Evolutionary conservation across 2,329 filamentous ascomycete genomes (phyloP).

Genomic region (Microsporum audouinii): DNA sequence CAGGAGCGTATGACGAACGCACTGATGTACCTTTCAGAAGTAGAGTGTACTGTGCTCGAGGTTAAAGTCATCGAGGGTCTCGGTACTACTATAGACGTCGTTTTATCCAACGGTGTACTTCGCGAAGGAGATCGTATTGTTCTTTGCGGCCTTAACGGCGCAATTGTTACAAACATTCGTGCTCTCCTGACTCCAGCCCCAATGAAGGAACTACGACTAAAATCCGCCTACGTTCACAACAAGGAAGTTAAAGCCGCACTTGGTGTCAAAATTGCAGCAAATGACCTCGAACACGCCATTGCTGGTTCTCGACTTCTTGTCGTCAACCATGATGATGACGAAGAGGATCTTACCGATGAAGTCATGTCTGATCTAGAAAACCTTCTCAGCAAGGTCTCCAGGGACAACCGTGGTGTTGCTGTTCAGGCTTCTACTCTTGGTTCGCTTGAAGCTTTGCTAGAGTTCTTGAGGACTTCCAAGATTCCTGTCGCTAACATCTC

Average conservation of each 20-base stretch:
- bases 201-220: conserved; percentile 86
- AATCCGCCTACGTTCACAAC: conserved; percentile 95
- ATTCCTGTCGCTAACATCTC: conserved; percentile 96
- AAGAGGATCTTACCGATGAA: conserved; percentile 92
- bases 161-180: conserved; percentile 89
- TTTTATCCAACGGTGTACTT: conserved; percentile 89
- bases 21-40: conserved; percentile 96
- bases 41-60: conserved; percentile 94
- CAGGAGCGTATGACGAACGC: conserved; percentile 96
- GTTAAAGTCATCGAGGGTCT: conserved; percentile 99
- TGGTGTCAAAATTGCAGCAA: conserved; percentile 97
- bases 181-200: conserved; percentile 86
- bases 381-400: conserved; percentile 82
- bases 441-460: conserved; percentile 87
- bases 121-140: conserved; percentile 91
- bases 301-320: conserved; percentile 91
- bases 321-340: conserved; percentile 87
- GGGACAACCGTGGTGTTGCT: conserved; percentile 83
- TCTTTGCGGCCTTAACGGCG: conserved; percentile 89
- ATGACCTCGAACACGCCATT: conserved; percentile 89
- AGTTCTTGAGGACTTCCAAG: conserved; percentile 92
- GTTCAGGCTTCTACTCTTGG: conserved; percentile 96
- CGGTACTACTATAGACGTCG: conserved; percentile 95
- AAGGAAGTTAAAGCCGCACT: conserved; percentile 97
- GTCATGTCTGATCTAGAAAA: conserved; percentile 90